These are phyloP conservation scores for Yarrowia yakushimensis DNA, from an alignment of 805 yeast species.

Conservation along the genomic window DNA sequence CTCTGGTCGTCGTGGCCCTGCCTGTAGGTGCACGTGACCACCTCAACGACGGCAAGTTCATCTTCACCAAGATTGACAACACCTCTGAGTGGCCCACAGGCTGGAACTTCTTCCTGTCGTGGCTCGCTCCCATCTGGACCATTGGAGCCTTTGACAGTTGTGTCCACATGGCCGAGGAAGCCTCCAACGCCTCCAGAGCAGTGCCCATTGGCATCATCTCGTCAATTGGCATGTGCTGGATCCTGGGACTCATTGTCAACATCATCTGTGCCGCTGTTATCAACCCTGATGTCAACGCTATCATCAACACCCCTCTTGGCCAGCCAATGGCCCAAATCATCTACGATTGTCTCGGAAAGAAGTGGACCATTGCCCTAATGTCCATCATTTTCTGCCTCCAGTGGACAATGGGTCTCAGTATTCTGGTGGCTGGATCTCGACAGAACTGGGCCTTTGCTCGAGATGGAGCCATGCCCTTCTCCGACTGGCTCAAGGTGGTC, in stretches of 20 bases:
- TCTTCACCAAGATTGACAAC: conserved; percentile 54
- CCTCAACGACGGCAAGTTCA: conserved; percentile 50
- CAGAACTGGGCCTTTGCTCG: conserved; percentile 75
- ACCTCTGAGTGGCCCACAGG: conserved; percentile 56
- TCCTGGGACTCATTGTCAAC: conserved; percentile 56
- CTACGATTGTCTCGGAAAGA: conserved; percentile 57
- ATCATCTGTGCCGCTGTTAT: conserved; percentile 54
- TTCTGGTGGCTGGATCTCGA: conserved; percentile 61
- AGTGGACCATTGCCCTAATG: conserved; percentile 65
- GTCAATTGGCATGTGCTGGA: conserved; percentile 55
- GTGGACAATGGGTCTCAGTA: conserved; percentile 62
- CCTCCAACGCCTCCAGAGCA: conserved; percentile 56
- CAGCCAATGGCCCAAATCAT: conserved; percentile 65
- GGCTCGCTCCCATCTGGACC: conserved; percentile 72
- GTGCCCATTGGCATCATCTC: conserved; percentile 64
- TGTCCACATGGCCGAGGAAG: conserved; percentile 72
- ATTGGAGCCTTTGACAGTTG: conserved; percentile 71
- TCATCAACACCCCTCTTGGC: conserved; percentile 49
- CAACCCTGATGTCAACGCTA: conserved; percentile 43
- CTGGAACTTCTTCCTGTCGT: conserved; percentile 51
- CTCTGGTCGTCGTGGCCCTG: conserved; percentile 42
- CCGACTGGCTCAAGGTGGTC: conserved; percentile 54
- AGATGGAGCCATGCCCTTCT: conserved; percentile 69
- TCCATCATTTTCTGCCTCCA: conserved; percentile 56
- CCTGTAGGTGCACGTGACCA: conserved; percentile 32